Percentiles rank a stretch among this genome's conserved stretches.
Evolutionary conservation across 1,284 basidiomycete genomes (phyloP).

Genomic region (Sanghuangporus sanghuang): DNA sequence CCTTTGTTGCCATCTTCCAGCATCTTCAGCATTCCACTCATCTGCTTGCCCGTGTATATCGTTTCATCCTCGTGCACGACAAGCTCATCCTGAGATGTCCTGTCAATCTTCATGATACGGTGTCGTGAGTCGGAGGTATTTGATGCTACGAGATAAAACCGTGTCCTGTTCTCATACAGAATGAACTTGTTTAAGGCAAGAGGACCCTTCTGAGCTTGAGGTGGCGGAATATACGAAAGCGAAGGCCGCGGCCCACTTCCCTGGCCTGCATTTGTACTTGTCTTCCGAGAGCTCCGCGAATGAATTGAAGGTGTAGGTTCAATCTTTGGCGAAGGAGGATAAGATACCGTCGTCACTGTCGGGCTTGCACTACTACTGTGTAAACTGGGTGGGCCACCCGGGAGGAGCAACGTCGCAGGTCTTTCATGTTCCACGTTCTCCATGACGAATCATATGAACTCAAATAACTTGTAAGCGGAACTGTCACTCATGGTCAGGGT

Average conservation of each 20-base stretch:
- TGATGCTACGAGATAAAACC: conserved; percentile 86
- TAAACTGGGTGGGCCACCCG: not conserved
- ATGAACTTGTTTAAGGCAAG: conserved; percentile 82
- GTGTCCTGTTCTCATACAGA: conserved; percentile 82
- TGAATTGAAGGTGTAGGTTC: conserved; percentile 19
- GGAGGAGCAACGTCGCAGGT: conserved; percentile 1
- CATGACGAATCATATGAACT: not conserved
- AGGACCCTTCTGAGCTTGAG: conserved; percentile 19
- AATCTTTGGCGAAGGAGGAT: conserved; percentile 13
- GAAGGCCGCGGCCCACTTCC: conserved; percentile 13
- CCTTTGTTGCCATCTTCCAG: conserved; percentile 90
- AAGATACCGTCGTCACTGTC: not conserved
- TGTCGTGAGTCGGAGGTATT: conserved; percentile 82
- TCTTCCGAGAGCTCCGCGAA: conserved; percentile 17
- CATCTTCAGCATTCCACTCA: conserved; percentile 89
- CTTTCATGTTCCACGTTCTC: conserved; percentile 1
- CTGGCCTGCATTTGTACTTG: conserved; percentile 8
- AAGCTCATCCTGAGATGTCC: conserved; percentile 72
- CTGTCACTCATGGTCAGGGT: too few relatives aligned
- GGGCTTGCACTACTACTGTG: conserved; percentile 5
- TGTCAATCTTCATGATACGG: conserved; percentile 88
- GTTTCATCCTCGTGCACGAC: conserved; percentile 81
- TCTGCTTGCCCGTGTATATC: conserved; percentile 84
- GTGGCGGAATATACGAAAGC: conserved; percentile 18
- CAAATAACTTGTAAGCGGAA: not conserved